These are phyloP conservation scores for Penicillium sp. DNA, from an alignment of 2,329 filamentous ascomycete species.

Conservation along the genomic window DNA sequence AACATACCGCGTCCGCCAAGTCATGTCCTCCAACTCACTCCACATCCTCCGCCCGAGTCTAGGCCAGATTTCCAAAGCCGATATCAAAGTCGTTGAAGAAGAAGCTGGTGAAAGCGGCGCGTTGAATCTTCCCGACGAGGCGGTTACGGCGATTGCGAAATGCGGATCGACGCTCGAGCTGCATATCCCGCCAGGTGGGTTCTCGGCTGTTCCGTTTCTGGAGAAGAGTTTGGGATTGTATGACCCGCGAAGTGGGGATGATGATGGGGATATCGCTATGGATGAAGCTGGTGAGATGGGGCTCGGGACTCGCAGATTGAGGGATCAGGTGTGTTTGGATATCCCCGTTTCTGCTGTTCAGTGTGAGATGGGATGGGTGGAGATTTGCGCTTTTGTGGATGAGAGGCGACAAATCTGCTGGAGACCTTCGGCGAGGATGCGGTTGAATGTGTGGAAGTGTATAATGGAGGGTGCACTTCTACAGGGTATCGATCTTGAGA, in stretches of 20 bases:
- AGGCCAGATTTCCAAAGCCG: conserved; percentile 24
- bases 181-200: conserved; percentile 30
- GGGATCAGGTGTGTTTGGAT: conserved; percentile 43
- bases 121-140: conserved; percentile 26
- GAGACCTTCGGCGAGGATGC: conserved; percentile 46
- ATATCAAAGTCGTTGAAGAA: conserved; percentile 27
- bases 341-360: conserved; percentile 51
- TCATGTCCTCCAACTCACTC: conserved; percentile 61
- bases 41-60: conserved; percentile 49
- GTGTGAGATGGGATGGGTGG: conserved; percentile 48
- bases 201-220: conserved; percentile 30
- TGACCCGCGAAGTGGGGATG: conserved; percentile 20
- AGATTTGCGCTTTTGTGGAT: conserved; percentile 51
- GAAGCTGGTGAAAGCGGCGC: conserved; percentile 17
- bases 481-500: conserved; percentile 38
- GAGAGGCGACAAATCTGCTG: conserved; percentile 32
- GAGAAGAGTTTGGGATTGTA: conserved; percentile 29
- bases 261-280: conserved; percentile 17
- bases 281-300: conserved; percentile 24
- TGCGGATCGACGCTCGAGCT: conserved; percentile 46
- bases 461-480: conserved; percentile 37
- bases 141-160: conserved; percentile 41
- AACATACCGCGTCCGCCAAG: conserved; percentile 58
- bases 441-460: conserved; percentile 48
- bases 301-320: conserved; percentile 28